Conservation (phyloP, 208 protist genomes). For the Crithidia thermophila region DNA sequence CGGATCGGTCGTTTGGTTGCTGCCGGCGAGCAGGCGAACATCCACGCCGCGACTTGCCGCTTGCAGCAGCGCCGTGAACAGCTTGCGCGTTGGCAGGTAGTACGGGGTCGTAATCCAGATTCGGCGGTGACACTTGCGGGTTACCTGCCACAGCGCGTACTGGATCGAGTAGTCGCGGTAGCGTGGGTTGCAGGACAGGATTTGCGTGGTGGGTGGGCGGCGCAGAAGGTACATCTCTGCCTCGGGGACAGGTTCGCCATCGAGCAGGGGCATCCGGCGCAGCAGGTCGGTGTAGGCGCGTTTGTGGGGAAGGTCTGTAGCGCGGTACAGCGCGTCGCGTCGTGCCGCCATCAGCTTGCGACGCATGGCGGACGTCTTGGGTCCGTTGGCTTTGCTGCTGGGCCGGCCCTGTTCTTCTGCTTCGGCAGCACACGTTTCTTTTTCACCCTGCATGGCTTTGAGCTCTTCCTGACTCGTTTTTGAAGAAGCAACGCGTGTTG, state of each 20-base stretch:
- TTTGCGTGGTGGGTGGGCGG: constrained; percentile 62
- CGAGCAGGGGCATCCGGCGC: constrained; percentile 41
- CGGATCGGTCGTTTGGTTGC: constrained; percentile 86
- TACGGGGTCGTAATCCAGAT: constrained; percentile 94
- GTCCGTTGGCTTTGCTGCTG: neutral
- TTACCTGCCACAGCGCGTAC: constrained; percentile 89
- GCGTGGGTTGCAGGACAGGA: constrained; percentile 87
- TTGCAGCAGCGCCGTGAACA: constrained; percentile 73
- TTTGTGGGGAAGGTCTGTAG: constrained; percentile 52
- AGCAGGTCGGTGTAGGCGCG: constrained; percentile 53
- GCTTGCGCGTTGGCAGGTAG: constrained; percentile 85
- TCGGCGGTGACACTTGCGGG: constrained; percentile 72
- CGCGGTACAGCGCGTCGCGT: constrained; percentile 36
- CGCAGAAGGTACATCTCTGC: constrained; percentile 56
- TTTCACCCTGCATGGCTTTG: neutral
- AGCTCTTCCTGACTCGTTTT: neutral
- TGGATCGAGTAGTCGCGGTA: constrained; percentile 88
- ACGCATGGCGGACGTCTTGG: constrained; percentile 43
- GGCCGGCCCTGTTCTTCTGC: neutral
- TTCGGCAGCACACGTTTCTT: neutral
- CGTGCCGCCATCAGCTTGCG: constrained; percentile 52
- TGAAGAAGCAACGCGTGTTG: too few relatives aligned
- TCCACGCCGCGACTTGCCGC: constrained; percentile 87
- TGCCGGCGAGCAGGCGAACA: constrained; percentile 89
- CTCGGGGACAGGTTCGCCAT: constrained; percentile 78